Percentiles rank a stretch among this genome's conserved stretches.
phyloP scores from a whole-genome alignment of 129 eudicot species.

The Flaveria bidentis region DNA sequence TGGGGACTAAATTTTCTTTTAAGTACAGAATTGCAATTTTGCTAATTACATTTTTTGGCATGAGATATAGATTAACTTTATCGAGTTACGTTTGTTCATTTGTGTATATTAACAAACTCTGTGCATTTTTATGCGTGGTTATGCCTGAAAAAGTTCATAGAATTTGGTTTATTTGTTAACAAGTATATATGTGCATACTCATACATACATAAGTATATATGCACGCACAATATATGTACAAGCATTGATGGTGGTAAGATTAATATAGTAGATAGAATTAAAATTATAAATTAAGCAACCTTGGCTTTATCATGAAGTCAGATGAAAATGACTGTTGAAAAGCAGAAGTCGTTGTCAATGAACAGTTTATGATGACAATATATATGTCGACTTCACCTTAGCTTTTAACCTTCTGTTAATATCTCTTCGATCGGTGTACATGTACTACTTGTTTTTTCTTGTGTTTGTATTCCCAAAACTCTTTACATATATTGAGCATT shows the following conservation, averaged over 20 bases:
- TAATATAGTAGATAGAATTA: constrained; percentile 9
- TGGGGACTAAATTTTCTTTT: not conserved
- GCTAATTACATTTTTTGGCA: not conserved
- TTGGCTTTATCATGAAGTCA: constrained; percentile 32
- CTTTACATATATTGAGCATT: constrained; percentile 3
- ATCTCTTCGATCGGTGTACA: not conserved
- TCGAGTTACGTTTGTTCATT: not conserved
- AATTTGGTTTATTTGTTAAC: not conserved
- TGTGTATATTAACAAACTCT: not conserved
- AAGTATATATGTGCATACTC: not conserved
- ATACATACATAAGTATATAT: not conserved
- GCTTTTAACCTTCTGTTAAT: constrained; percentile 13
- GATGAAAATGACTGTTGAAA: constrained; percentile 33
- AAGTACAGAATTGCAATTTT: not conserved
- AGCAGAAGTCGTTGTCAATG: constrained; percentile 33
- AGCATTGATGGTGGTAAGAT: not conserved
- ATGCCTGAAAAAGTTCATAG: too few species aligned
- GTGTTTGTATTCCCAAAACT: constrained; percentile 13
- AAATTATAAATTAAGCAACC: constrained; percentile 12
- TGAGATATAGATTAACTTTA: not conserved
- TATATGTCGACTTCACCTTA: constrained; percentile 29
- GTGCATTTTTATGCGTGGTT: too few species aligned
- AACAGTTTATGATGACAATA: constrained; percentile 41
- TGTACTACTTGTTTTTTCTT: constrained; percentile 18
- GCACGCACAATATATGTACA: not conserved